These are phyloP conservation scores for Penicillium oxalicum DNA, from an alignment of 2,329 filamentous ascomycete species.

Conservation along the genomic window DNA sequence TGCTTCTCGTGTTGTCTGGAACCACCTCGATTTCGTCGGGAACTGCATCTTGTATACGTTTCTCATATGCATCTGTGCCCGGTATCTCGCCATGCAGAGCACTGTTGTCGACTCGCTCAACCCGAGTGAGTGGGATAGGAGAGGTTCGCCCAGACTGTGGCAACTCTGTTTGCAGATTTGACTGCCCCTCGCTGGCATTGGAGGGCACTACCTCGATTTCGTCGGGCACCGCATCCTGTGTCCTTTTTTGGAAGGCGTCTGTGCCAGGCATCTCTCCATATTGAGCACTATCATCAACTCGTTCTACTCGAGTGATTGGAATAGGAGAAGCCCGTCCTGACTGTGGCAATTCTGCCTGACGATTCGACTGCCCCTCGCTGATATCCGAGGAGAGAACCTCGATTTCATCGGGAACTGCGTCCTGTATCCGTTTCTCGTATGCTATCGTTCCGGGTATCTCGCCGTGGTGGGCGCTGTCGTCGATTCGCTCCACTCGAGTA, in stretches of 20 bases:
- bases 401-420: slow-evolving; percentile 60
- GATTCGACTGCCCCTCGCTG: slow-evolving; percentile 48
- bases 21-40: slow-evolving; percentile 60
- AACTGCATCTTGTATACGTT: slow-evolving; percentile 53
- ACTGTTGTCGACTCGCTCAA: slow-evolving; percentile 56
- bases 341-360: slow-evolving; percentile 27
- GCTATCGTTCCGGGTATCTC: slow-evolving; percentile 57
- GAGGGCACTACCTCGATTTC: slow-evolving; percentile 53
- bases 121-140: slow-evolving; percentile 55
- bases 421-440: slow-evolving; percentile 52
- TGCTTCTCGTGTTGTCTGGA: slow-evolving; percentile 38
- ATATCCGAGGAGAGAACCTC: slow-evolving; percentile 59
- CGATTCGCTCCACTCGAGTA: slow-evolving; percentile 59
- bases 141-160: slow-evolving; percentile 42
- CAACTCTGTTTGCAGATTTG: slow-evolving; percentile 26
- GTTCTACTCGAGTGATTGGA: slow-evolving; percentile 57
- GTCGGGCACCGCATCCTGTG: slow-evolving; percentile 57
- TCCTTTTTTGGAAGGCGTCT: slow-evolving; percentile 52
- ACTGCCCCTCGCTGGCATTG: slow-evolving; percentile 46
- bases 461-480: slow-evolving; percentile 53
- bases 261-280: slow-evolving; percentile 60
- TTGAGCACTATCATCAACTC: slow-evolving; percentile 53
- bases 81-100: slow-evolving; percentile 57
- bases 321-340: slow-evolving; percentile 48
- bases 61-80: slow-evolving; percentile 55